phyloP scores from a whole-genome alignment of 2,329 filamentous ascomycete genomes.

The Aspergillus ruber region DNA sequence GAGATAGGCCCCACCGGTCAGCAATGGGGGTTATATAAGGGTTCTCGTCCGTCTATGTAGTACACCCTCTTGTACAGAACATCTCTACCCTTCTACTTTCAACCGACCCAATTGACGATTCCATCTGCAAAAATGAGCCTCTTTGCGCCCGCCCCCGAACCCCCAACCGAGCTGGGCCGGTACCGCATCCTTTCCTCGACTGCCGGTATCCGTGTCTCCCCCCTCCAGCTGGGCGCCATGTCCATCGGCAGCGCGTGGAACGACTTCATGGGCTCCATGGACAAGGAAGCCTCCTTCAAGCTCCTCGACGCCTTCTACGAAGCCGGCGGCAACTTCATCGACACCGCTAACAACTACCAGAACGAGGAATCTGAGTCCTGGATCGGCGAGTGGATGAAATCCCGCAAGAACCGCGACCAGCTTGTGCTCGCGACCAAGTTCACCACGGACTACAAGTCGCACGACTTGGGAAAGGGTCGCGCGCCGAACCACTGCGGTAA shows the following conservation, averaged over 20 bases:
- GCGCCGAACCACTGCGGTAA: conserved; percentile 44
- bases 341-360: conserved; percentile 65
- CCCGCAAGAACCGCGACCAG: conserved; percentile 58
- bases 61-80: background rate
- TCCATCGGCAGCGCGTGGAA: conserved; percentile 37
- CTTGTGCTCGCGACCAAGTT: conserved; percentile 69
- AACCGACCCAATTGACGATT: background rate
- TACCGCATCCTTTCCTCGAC: conserved; percentile 62
- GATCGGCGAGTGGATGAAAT: conserved; percentile 66
- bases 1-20: background rate
- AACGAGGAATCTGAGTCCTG: conserved; percentile 57
- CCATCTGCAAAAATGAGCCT: conserved; percentile 16
- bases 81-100: background rate
- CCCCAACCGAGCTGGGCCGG: conserved; percentile 56
- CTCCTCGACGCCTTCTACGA: conserved; percentile 62
- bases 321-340: conserved; percentile 67
- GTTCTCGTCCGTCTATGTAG: no score
- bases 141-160: conserved; percentile 40
- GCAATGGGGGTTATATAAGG: background rate
- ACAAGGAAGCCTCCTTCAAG: conserved; percentile 55
- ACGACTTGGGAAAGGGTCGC: conserved; percentile 35
- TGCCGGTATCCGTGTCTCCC: conserved; percentile 61
- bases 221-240: conserved; percentile 44
- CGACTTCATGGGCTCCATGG: conserved; percentile 57
- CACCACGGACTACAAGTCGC: conserved; percentile 50